Evolutionary conservation across 352 stramenopile species (phyloP).

Genomic region (Globisporangium viniferum): DNA sequence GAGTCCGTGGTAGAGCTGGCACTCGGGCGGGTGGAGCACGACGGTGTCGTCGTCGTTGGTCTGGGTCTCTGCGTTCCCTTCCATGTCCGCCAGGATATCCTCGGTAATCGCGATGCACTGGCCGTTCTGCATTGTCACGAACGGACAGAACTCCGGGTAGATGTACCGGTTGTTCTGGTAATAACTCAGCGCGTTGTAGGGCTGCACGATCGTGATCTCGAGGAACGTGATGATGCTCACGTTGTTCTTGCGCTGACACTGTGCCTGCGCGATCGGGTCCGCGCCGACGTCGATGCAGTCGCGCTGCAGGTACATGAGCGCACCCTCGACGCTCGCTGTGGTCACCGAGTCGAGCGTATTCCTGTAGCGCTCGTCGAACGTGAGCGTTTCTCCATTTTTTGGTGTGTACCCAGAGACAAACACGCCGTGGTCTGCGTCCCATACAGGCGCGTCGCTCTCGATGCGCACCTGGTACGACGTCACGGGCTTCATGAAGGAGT

Average conservation of each 20-base stretch:
- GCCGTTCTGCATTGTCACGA: constrained; percentile 58
- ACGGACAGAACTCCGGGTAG: constrained; percentile 72
- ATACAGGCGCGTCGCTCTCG: constrained; percentile 47
- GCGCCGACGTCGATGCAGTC: constrained; percentile 60
- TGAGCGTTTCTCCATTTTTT: constrained; percentile 6
- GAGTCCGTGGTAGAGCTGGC: constrained; percentile 63
- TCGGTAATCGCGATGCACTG: constrained; percentile 40
- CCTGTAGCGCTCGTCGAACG: constrained; percentile 45
- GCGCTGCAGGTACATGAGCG: constrained; percentile 67
- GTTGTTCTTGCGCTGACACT: constrained; percentile 53
- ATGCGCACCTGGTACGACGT: constrained; percentile 58
- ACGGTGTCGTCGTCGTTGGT: constrained; percentile 9
- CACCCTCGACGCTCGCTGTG: constrained; percentile 65
- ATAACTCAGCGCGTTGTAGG: constrained; percentile 53
- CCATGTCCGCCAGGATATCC: constrained; percentile 10
- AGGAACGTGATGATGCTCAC: constrained; percentile 64
- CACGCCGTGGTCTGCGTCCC: constrained; percentile 38
- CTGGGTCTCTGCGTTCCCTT: background rate
- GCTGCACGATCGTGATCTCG: constrained; percentile 58
- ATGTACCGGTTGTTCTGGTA: constrained; percentile 53
- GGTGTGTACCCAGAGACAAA: constrained; percentile 39
- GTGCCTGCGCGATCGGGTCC: constrained; percentile 20
- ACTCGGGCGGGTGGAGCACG: constrained; percentile 29
- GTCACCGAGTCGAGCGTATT: constrained; percentile 64
- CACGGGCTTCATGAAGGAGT: constrained; percentile 46